phyloP scores from a whole-genome alignment of 2,329 filamentous ascomycete species.

The Fusarium circinatum region DNA sequence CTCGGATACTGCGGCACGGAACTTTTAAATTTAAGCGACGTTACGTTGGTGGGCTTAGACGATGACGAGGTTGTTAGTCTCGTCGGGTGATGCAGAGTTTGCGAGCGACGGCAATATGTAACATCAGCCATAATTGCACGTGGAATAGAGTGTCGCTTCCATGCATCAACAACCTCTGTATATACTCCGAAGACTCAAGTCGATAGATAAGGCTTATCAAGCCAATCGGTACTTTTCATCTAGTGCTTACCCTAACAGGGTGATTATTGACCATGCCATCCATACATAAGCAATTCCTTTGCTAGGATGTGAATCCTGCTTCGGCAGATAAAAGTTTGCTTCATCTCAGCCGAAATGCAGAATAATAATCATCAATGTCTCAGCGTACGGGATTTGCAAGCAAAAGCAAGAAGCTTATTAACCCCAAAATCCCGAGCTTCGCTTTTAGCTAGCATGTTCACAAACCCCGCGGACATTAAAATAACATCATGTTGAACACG shows the following conservation, averaged over 20 bases:
- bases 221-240: not conserved
- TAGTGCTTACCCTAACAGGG: not conserved
- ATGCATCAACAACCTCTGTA: not conserved
- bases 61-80: accelerated
- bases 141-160: not conserved
- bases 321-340: not conserved
- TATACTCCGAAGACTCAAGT: not conserved
- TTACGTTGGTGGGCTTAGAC: not conserved
- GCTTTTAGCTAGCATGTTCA: not conserved
- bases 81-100: too few relatives aligned
- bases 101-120: not conserved
- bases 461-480: not conserved
- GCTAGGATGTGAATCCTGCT: not conserved
- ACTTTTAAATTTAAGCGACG: not conserved
- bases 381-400: not conserved
- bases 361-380: not conserved
- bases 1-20: not conserved
- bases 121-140: not conserved
- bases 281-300: not conserved
- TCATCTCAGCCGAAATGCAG: not conserved
- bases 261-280: not conserved
- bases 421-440: not conserved
- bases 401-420: not conserved
- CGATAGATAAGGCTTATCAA: not conserved
- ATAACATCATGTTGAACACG: not conserved